phyloP scores from a whole-genome alignment of 108 stramenopile genomes.

The Cyclotella cryptica region DNA sequence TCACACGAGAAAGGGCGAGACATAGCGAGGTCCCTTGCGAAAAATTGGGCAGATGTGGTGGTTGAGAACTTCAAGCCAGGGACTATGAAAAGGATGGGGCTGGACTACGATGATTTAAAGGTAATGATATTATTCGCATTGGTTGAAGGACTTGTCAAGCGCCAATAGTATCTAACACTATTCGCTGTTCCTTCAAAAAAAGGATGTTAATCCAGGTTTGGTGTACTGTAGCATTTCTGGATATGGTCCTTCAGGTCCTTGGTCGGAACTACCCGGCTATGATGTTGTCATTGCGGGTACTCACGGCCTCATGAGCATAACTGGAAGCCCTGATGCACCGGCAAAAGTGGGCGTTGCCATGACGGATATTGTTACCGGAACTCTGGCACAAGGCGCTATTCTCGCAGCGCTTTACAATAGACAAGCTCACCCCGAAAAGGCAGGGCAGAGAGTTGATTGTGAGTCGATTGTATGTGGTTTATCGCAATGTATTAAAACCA shows the following conservation, averaged over 20 bases:
- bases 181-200: background rate
- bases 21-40: conserved; percentile 41
- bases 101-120: conserved; percentile 51
- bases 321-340: conserved; percentile 40
- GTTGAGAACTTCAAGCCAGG: conserved; percentile 59
- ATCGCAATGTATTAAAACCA: no score
- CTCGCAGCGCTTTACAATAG: conserved; percentile 48
- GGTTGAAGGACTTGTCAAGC: no score
- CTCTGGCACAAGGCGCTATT: conserved; percentile 46
- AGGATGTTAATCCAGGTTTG: conserved; percentile 40
- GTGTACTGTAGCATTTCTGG: conserved; percentile 55
- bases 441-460: conserved; percentile 43
- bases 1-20: conserved; percentile 32
- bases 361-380: conserved; percentile 56
- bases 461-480: background rate
- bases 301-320: conserved; percentile 59
- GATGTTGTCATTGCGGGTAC: conserved; percentile 53
- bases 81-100: conserved; percentile 36
- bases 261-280: conserved; percentile 42
- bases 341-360: conserved; percentile 61
- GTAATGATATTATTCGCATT: background rate
- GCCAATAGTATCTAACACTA: background rate
- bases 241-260: conserved; percentile 48
- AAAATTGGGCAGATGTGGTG: conserved; percentile 52
- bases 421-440: conserved; percentile 23